Evolutionary conservation across 2,329 filamentous ascomycete genomes (phyloP).

Genomic region (Xylaria sp.): DNA sequence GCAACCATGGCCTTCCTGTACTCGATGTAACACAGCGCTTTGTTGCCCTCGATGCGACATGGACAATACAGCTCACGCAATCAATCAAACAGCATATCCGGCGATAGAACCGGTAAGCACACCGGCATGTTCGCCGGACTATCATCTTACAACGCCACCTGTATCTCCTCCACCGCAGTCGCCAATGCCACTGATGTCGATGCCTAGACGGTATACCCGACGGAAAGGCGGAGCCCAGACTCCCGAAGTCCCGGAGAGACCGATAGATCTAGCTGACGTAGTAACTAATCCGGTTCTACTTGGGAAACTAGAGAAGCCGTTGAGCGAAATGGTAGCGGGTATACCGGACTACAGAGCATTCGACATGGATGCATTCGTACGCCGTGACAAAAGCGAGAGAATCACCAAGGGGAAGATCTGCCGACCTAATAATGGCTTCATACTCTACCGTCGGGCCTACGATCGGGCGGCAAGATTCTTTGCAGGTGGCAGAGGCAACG

Average conservation of each 20-base stretch:
- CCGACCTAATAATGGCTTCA: slow-evolving; percentile 23
- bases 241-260: not conserved
- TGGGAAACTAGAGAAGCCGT: not conserved
- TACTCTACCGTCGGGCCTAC: slow-evolving; percentile 29
- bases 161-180: not conserved
- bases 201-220: not conserved
- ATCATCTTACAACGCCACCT: not conserved
- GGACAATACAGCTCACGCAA: no score
- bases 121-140: no score
- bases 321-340: slow-evolving; percentile 1
- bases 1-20: no score
- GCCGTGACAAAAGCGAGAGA: not conserved
- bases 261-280: no score
- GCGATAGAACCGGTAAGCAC: no score
- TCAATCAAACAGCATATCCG: no score
- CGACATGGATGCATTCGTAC: slow-evolving; percentile 12
- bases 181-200: not conserved
- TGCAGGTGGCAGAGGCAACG: no score
- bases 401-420: not conserved
- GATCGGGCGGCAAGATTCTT: not conserved
- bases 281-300: no score
- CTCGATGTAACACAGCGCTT: no score
- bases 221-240: not conserved
- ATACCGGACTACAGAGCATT: not conserved
- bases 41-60: no score